These are phyloP conservation scores for Yarrowia sp. DNA, from an alignment of 805 yeast species.

Conservation along the genomic window DNA sequence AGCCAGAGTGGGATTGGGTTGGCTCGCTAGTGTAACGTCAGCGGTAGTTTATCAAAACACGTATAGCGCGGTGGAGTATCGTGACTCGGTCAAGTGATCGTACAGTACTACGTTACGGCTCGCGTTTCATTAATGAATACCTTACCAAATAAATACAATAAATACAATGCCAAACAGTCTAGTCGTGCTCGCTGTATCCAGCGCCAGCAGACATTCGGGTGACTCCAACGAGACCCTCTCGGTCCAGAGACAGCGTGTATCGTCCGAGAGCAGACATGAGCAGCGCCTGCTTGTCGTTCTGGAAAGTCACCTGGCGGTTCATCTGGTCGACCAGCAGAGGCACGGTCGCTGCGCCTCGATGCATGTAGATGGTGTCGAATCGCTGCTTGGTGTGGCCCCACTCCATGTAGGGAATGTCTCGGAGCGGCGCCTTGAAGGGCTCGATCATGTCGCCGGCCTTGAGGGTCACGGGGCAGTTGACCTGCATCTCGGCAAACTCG, in stretches of 20 bases:
- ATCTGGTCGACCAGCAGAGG: slow-evolving; percentile 15
- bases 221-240: slow-evolving; percentile 14
- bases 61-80: too few relatives aligned
- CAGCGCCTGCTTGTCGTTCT: slow-evolving; percentile 16
- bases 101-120: neutral
- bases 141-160: slow-evolving; percentile 6
- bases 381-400: slow-evolving; percentile 23
- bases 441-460: slow-evolving; percentile 16
- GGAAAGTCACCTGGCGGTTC: slow-evolving; percentile 18
- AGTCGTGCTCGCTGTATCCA: slow-evolving; percentile 10
- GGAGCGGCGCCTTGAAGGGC: slow-evolving; percentile 22
- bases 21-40: too few relatives aligned
- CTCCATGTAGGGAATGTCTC: slow-evolving; percentile 20
- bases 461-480: slow-evolving; percentile 7
- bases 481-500: slow-evolving; percentile 21
- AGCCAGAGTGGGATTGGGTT: too few relatives aligned
- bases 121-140: neutral
- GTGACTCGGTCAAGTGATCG: too few relatives aligned
- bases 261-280: slow-evolving; percentile 15
- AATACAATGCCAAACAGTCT: neutral
- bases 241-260: slow-evolving; percentile 7
- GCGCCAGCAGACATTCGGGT: slow-evolving; percentile 23
- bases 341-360: slow-evolving; percentile 17
- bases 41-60: too few relatives aligned
- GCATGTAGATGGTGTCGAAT: slow-evolving; percentile 13